phyloP scores from a whole-genome alignment of 169 alveolate species.

The Plasmodium gonderi region DNA sequence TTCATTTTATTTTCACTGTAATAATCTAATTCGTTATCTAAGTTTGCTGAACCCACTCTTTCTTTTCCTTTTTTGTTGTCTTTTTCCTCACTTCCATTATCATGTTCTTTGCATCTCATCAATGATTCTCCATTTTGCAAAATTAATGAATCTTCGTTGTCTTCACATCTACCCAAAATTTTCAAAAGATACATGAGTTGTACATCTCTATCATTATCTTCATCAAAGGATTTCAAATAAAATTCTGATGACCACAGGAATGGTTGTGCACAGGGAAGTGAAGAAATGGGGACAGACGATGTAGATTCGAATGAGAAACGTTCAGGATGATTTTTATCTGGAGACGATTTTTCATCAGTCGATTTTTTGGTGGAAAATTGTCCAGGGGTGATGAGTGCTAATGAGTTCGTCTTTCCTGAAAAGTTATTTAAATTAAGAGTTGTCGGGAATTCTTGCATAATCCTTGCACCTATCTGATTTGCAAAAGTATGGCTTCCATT shows the following conservation, averaged over 20 bases:
- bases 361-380: no score
- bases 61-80: background rate
- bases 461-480: background rate
- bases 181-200: conserved; percentile 46
- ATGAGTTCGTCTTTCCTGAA: background rate
- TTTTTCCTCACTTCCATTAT: background rate
- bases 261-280: background rate
- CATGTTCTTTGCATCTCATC: background rate
- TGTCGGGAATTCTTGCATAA: background rate
- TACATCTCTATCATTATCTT: conserved; percentile 25
- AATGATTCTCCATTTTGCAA: background rate
- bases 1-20: background rate
- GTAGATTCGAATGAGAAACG: background rate
- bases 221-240: conserved; percentile 8
- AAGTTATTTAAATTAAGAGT: background rate
- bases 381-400: background rate
- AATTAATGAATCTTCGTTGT: background rate
- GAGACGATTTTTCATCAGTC: no score
- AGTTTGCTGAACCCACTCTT: no score
- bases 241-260: conserved; percentile 12
- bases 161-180: conserved; percentile 4
- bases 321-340: no score
- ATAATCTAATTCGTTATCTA: no score
- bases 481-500: background rate
- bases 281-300: background rate